Evolutionary conservation across 2,329 filamentous ascomycete genomes (phyloP).

Genomic region (Fusarium cicatricum): DNA sequence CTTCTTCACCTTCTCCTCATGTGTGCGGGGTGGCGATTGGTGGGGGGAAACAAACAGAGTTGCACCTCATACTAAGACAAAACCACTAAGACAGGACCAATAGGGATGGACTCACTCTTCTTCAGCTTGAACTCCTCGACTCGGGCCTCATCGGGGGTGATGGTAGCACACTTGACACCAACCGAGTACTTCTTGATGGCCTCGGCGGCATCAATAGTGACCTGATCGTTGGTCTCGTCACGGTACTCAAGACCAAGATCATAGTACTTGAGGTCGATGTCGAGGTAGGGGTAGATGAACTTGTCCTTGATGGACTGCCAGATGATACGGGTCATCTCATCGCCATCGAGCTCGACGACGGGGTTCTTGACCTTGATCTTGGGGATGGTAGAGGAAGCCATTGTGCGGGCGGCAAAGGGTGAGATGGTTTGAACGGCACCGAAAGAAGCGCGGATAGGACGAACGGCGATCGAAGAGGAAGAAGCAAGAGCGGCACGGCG

Average conservation of each 20-base stretch:
- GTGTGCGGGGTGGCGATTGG: constrained; percentile 37
- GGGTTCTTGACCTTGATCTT: constrained; percentile 99
- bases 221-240: constrained; percentile 94
- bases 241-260: constrained; percentile 93
- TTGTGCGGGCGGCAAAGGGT: constrained; percentile 70
- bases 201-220: constrained; percentile 93
- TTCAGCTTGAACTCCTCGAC: constrained; percentile 99
- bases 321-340: constrained; percentile 98
- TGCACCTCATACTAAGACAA: constrained; percentile 18
- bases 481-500: constrained; percentile 41
- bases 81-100: not conserved
- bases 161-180: constrained; percentile 98
- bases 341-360: constrained; percentile 95
- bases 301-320: constrained; percentile 99
- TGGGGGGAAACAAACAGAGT: constrained; percentile 27
- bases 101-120: constrained; percentile 73
- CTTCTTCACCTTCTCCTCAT: constrained; percentile 27
- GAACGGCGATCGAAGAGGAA: constrained; percentile 37
- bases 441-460: constrained; percentile 57
- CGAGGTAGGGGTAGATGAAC: constrained; percentile 95
- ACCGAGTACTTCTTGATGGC: constrained; percentile 99
- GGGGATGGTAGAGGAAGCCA: constrained; percentile 59
- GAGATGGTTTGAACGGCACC: constrained; percentile 54
- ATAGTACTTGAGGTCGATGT: constrained; percentile 98
- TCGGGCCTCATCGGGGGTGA: constrained; percentile 95